phyloP scores from a whole-genome alignment of 2,329 filamentous ascomycete species.

The Fusarium pseudograminearum region DNA sequence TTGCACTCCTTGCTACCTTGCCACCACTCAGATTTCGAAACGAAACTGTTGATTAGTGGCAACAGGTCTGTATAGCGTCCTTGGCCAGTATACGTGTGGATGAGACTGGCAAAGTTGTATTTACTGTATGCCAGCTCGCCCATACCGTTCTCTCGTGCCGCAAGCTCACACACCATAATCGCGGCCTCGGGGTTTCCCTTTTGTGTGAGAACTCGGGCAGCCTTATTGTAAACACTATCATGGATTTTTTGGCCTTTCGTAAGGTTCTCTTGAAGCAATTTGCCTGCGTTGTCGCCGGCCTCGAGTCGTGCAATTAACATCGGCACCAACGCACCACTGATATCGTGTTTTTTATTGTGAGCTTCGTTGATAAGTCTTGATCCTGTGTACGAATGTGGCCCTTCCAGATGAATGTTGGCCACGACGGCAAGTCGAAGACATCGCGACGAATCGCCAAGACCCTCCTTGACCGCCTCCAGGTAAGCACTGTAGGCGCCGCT shows the following conservation, averaged over 20 bases:
- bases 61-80: slow-evolving; percentile 50
- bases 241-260: slow-evolving; percentile 50
- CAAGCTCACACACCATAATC: slow-evolving; percentile 52
- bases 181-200: slow-evolving; percentile 50
- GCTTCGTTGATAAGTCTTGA: slow-evolving; percentile 56
- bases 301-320: slow-evolving; percentile 56
- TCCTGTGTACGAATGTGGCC: slow-evolving; percentile 50
- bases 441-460: slow-evolving; percentile 53
- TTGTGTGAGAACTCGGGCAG: slow-evolving; percentile 49
- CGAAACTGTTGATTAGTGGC: slow-evolving; percentile 50
- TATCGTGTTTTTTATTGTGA: slow-evolving; percentile 56
- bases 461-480: slow-evolving; percentile 39
- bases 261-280: slow-evolving; percentile 48
- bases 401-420: slow-evolving; percentile 54
- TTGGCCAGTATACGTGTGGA: slow-evolving; percentile 52
- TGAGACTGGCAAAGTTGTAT: slow-evolving; percentile 55
- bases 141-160: slow-evolving; percentile 53
- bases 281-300: slow-evolving; percentile 46
- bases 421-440: slow-evolving; percentile 63
- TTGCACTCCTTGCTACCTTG: slow-evolving; percentile 54
- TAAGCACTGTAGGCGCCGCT: slow-evolving; percentile 55
- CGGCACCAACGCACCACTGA: slow-evolving; percentile 56
- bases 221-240: slow-evolving; percentile 54
- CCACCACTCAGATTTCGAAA: slow-evolving; percentile 52
- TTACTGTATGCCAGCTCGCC: slow-evolving; percentile 54